Evolutionary conservation across 73 alveolate genomes (phyloP), one percentile per base, ranked within the genome.

Genomic region (Tetrahymena elliotti): DNA sequence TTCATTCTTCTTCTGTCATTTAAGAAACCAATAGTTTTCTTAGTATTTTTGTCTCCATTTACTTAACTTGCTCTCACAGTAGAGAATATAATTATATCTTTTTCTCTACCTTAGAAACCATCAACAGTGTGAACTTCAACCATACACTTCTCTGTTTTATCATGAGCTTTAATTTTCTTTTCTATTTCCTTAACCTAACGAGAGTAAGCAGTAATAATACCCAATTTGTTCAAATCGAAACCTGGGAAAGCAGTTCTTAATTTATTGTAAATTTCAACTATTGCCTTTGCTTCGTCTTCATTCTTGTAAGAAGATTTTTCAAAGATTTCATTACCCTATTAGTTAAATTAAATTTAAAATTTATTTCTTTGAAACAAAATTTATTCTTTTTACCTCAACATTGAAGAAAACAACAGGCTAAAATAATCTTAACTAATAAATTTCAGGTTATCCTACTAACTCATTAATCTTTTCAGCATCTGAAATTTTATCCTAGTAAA

Each of bases 21-120:
- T 39, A 98, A 96, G 96, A 98, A 98, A 41, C 99, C 99, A 16
- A 98, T 94, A 35, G 96, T 94, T 53, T 97, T 97, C 35, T 83
- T 94, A 13, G 93, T 92, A 95, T 97, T 97, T 83, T 92, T 94
- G 22, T 93, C 92, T 41, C 93, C 93, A 34, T 84, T 84, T 24
- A 68, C 88, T 47, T 93, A 53, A 83, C 97, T 93, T 7, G 98
- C 93, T 95, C 99, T 97, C 24, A 98, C 99, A 35, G 99, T 97
- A 15, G 99, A 98, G 93, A 98, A 98, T 27, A 98, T 93, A 3
- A 98, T 97, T 24, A 98, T 95, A 94, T 98, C 99, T 94, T 98
- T 98, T 97, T 98, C 99, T 95, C 99, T 98, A 24, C 99, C 99
- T 93, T 98, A 98, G 94, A 98, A 98, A 83, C 99, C 99, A 97